Percentiles rank a stretch among this genome's conserved stretches.
Evolutionary conservation across 179 eudicot genomes (phyloP).

Genomic region (Amaranthus tricolor): DNA sequence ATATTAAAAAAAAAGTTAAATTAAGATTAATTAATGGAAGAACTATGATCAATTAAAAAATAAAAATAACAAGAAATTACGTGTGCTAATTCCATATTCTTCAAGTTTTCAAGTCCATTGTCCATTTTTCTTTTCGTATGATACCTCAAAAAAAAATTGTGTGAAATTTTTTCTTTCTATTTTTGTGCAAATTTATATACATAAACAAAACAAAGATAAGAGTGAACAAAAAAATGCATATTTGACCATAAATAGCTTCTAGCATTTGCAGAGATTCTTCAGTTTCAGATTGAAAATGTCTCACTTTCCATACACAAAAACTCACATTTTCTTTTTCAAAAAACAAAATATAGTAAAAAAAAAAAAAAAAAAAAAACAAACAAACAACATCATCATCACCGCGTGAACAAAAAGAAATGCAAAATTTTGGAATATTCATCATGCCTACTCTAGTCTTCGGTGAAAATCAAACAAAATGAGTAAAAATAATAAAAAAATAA

Average conservation of each 20-base stretch:
- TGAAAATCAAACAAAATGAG: too few species aligned
- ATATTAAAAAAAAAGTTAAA: too few species aligned
- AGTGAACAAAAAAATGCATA: neutral
- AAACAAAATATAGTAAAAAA: neutral
- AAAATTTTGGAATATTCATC: neutral
- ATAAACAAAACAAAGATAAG: too few species aligned
- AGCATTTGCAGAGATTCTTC: conserved; percentile 26
- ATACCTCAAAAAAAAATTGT: too few species aligned
- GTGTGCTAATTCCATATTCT: neutral
- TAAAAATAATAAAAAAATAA: too few species aligned
- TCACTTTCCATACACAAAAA: conserved; percentile 22
- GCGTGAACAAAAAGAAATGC: conserved; percentile 35
- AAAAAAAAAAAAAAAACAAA: neutral
- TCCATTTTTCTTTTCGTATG: neutral
- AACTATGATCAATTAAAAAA: too few species aligned
- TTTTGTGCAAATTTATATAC: too few species aligned
- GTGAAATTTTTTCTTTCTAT: too few species aligned
- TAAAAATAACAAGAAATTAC: neutral
- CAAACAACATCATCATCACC: conserved; percentile 34
- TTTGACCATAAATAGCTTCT: conserved; percentile 9
- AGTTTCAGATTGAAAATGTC: conserved; percentile 21
- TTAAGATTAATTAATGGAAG: too few species aligned
- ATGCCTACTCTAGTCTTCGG: too few species aligned
- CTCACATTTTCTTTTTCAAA: neutral
- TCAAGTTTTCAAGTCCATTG: too few species aligned